These are phyloP conservation scores for Hericium coralloides DNA, from an alignment of 768 basidiomycete genomes.

Conservation along the genomic window DNA sequence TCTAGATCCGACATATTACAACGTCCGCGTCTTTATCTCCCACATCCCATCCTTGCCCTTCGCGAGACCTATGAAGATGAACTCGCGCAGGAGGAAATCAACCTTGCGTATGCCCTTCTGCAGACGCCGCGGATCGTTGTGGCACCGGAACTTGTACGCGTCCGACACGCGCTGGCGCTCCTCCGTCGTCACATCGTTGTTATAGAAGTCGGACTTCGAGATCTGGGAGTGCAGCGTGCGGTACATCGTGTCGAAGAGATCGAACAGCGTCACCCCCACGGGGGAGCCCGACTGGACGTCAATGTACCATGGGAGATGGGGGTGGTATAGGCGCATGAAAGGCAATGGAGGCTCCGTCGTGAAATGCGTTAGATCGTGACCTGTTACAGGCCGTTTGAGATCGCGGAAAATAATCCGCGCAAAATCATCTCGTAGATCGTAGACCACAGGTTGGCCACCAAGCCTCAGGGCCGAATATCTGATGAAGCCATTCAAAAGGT, in stretches of 20 bases:
- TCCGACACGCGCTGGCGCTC: conserved; percentile 35
- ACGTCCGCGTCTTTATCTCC: conserved; percentile 48
- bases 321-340: conserved; percentile 48
- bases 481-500: conserved; percentile 19
- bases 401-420: conserved; percentile 34
- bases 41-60: conserved; percentile 51
- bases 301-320: conserved; percentile 58
- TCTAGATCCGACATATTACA: not conserved
- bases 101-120: conserved; percentile 42
- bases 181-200: conserved; percentile 39
- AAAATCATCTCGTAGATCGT: conserved; percentile 41
- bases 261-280: conserved; percentile 49
- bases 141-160: conserved; percentile 39
- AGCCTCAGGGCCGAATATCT: conserved; percentile 17
- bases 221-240: conserved; percentile 37
- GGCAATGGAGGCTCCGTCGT: conserved; percentile 42
- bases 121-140: conserved; percentile 23
- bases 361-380: conserved; percentile 44
- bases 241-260: conserved; percentile 42
- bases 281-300: conserved; percentile 39
- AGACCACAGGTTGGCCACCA: conserved; percentile 30
- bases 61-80: conserved; percentile 44
- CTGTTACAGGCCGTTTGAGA: conserved; percentile 33
- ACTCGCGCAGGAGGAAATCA: conserved; percentile 50
- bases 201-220: conserved; percentile 45